These are phyloP conservation scores for Kluyveromyces starmeri DNA, from an alignment of 805 yeast species.

Conservation along the genomic window DNA sequence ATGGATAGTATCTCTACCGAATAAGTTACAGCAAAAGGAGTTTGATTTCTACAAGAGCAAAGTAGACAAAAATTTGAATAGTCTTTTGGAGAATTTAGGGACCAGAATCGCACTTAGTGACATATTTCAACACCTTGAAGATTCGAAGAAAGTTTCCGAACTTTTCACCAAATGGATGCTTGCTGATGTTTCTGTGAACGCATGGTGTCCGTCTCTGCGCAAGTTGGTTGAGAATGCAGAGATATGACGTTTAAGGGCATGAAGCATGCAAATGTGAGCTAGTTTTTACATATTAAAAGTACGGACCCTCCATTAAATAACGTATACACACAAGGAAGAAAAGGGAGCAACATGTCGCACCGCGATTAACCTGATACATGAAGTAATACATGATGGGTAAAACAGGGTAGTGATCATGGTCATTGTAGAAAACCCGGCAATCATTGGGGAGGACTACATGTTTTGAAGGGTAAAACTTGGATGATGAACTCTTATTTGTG, in stretches of 20 bases:
- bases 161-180: constrained; percentile 45
- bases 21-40: constrained; percentile 35
- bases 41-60: constrained; percentile 36
- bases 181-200: constrained; percentile 44
- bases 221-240: constrained; percentile 38
- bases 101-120: constrained; percentile 23
- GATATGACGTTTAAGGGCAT: background rate
- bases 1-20: constrained; percentile 20
- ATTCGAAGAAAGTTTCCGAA: constrained; percentile 27
- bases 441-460: no score
- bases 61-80: constrained; percentile 24
- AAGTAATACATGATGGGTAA: no score
- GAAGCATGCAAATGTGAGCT: no score
- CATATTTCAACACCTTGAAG: constrained; percentile 17
- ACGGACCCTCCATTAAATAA: no score
- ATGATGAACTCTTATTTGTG: no score
- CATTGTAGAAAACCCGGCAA: no score
- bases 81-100: constrained; percentile 22
- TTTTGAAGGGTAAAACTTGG: no score
- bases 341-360: no score
- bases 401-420: no score
- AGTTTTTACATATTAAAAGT: no score
- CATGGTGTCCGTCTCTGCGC: constrained; percentile 63
- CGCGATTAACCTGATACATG: no score
- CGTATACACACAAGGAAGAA: no score